These are phyloP conservation scores for Helotiales sp. DNA, from an alignment of 2,329 filamentous ascomycete species.

Conservation along the genomic window DNA sequence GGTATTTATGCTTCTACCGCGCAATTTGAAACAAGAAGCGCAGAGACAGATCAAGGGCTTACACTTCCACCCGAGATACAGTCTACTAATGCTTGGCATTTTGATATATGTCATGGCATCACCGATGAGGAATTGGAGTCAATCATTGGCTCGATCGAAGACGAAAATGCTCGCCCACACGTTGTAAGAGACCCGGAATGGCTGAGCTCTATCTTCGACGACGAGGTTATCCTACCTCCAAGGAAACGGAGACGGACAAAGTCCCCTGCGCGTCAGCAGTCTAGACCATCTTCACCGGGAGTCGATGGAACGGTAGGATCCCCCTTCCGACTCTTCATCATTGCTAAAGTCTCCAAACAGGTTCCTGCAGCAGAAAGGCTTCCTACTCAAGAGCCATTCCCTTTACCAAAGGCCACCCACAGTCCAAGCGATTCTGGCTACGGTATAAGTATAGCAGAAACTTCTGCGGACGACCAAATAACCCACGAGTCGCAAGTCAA, in stretches of 20 bases:
- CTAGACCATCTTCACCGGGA: not conserved
- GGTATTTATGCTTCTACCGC: constrained; percentile 30
- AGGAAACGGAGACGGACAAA: not conserved
- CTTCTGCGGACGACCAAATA: not conserved
- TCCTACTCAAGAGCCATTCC: not conserved
- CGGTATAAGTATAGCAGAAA: constrained; percentile 1
- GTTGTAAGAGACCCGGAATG: not conserved
- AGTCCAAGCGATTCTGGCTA: constrained; percentile 8
- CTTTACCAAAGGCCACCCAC: not conserved
- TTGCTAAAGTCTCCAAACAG: constrained; percentile 4
- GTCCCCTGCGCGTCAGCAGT: not conserved
- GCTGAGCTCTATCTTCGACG: not conserved
- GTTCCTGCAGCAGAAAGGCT: not conserved
- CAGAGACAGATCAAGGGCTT: constrained; percentile 28
- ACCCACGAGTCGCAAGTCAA: not conserved
- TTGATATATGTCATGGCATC: not conserved
- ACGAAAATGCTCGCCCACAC: not conserved
- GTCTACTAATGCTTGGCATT: constrained; percentile 12
- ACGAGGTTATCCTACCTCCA: not conserved
- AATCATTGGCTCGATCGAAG: constrained; percentile 6
- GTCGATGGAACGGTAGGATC: not conserved
- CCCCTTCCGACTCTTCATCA: not conserved
- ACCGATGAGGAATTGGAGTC: constrained; percentile 12
- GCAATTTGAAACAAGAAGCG: constrained; percentile 7
- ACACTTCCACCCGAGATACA: constrained; percentile 29